Percentiles rank a stretch among this genome's conserved stretches.
Conservation (phyloP, 1,284 basidiomycete species). For the Ceratobasidium sp. region DNA sequence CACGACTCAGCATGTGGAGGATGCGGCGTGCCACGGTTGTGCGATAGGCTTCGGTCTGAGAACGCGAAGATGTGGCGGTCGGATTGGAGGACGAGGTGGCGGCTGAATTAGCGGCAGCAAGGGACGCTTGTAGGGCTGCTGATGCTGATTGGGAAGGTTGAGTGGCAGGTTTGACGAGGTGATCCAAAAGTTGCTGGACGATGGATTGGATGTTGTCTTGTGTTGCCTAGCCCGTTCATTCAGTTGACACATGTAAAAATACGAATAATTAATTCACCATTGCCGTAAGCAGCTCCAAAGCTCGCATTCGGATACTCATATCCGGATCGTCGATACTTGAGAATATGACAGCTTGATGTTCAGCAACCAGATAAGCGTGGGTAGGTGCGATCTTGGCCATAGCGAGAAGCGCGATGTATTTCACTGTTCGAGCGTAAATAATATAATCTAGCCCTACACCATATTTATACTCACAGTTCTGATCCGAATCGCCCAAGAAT, state of each 20-base stretch:
- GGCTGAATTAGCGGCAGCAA: slow-evolving; percentile 51
- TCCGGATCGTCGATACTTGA: slow-evolving; percentile 92
- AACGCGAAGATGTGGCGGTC: slow-evolving; percentile 59
- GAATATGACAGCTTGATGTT: slow-evolving; percentile 92
- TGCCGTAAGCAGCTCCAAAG: slow-evolving; percentile 90
- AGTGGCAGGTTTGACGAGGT: slow-evolving; percentile 73
- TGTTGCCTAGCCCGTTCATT: slow-evolving; percentile 64
- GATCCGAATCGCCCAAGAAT: slow-evolving; percentile 92
- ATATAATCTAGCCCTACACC: no score
- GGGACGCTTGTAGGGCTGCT: slow-evolving; percentile 54
- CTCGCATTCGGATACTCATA: slow-evolving; percentile 93
- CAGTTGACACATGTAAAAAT: slow-evolving; percentile 15
- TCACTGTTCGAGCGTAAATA: slow-evolving; percentile 72
- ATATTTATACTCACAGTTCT: slow-evolving; percentile 88
- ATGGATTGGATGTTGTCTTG: slow-evolving; percentile 85
- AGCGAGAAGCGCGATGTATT: slow-evolving; percentile 95
- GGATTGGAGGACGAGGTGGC: slow-evolving; percentile 50
- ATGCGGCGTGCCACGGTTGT: slow-evolving; percentile 81
- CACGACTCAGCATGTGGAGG: slow-evolving; percentile 80
- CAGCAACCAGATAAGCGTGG: slow-evolving; percentile 88
- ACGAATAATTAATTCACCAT: slow-evolving; percentile 68
- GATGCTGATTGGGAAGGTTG: slow-evolving; percentile 49
- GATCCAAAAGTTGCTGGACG: slow-evolving; percentile 84
- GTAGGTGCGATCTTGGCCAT: slow-evolving; percentile 95
- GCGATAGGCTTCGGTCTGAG: slow-evolving; percentile 79